phyloP scores from a whole-genome alignment of 1,139 yeast species.

The Candida tropicalis region DNA sequence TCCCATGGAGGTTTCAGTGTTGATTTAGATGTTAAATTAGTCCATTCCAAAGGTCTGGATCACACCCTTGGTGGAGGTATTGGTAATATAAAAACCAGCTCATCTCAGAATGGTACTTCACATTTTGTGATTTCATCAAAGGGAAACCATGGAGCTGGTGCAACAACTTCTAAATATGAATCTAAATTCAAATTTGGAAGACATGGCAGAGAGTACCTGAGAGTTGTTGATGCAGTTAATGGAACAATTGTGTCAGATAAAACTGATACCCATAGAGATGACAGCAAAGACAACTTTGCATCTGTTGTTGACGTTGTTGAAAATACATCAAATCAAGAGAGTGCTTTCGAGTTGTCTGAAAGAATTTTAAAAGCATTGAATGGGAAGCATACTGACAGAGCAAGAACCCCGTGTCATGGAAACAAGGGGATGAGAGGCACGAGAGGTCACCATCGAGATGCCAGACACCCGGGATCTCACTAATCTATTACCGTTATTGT shows the following conservation, averaged over 20 bases:
- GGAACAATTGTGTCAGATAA: constrained; percentile 27
- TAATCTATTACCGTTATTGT: neutral
- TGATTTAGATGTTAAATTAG: constrained; percentile 23
- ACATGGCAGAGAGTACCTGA: constrained; percentile 30
- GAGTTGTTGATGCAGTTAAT: constrained; percentile 46
- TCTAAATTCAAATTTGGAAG: constrained; percentile 24
- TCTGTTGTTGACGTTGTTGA: constrained; percentile 1
- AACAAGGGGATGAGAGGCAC: neutral
- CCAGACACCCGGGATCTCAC: neutral
- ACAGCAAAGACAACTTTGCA: constrained; percentile 40
- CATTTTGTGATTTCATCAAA: constrained; percentile 41
- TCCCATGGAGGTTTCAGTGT: constrained; percentile 19
- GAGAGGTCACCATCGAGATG: neutral
- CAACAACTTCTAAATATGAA: constrained; percentile 39
- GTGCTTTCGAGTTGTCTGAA: neutral
- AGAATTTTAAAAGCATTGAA: neutral
- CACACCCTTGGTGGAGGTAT: constrained; percentile 23
- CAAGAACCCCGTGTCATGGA: constrained; percentile 1
- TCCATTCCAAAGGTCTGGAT: constrained; percentile 18
- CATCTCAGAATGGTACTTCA: constrained; percentile 51
- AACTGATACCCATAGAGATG: neutral
- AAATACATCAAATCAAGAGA: neutral
- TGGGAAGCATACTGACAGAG: neutral
- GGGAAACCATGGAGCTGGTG: constrained; percentile 58
- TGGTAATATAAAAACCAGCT: constrained; percentile 20